Evolutionary conservation across 78 protist species (phyloP).

Genomic region (Anaeramoeba flamelloides): DNA sequence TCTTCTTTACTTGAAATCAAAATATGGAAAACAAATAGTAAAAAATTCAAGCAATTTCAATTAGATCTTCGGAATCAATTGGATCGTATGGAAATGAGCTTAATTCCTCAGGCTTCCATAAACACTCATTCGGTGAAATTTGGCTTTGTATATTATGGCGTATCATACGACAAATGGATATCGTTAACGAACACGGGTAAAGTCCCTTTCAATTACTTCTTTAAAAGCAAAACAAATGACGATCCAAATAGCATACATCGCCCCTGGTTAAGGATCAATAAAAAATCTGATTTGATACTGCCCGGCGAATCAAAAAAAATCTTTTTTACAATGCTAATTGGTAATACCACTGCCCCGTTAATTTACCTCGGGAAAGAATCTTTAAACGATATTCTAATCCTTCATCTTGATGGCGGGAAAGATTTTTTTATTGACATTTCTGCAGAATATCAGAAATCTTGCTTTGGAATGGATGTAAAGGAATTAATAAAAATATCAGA

Average conservation of each 20-base stretch:
- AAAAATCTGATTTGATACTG: not conserved
- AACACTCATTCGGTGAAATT: not conserved
- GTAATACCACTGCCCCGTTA: not conserved
- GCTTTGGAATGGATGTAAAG: not conserved
- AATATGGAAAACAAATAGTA: not conserved
- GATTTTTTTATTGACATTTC: not conserved
- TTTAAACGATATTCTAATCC: not conserved
- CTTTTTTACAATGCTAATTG: not conserved
- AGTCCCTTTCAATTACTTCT: not conserved
- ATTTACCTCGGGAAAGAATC: not conserved
- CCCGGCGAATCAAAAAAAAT: not conserved
- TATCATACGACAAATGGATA: not conserved
- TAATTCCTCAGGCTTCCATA: not conserved
- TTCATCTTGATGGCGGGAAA: not conserved
- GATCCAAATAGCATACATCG: not conserved
- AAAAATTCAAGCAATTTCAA: not conserved
- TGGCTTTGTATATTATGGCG: not conserved
- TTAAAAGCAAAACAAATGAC: not conserved
- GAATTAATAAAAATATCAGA: not conserved
- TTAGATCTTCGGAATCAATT: not conserved
- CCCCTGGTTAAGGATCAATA: not conserved
- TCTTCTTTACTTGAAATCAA: not conserved
- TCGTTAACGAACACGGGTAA: not conserved
- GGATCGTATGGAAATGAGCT: not conserved
- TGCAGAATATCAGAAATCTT: not conserved